Evolutionary conservation across 176 grass and related monocot species (phyloP).

Genomic region (Oryza meridionalis): DNA sequence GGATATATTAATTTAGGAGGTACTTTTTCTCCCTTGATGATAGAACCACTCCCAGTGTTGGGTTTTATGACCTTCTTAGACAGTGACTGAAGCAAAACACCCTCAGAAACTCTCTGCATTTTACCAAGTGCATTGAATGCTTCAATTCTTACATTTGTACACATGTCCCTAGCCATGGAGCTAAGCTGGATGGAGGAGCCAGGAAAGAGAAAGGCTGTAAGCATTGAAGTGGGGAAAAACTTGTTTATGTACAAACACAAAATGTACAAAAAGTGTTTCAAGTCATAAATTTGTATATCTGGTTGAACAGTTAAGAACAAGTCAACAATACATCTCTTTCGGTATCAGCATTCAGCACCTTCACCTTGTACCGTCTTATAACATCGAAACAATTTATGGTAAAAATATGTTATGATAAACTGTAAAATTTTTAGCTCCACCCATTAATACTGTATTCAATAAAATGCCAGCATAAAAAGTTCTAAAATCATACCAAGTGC

Average conservation of each 20-base stretch:
- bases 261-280: slow-evolving; percentile 1
- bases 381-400: not conserved
- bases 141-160: slow-evolving; percentile 75
- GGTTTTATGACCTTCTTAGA: slow-evolving; percentile 77
- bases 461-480: not conserved
- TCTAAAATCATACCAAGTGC: not conserved
- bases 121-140: slow-evolving; percentile 78
- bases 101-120: slow-evolving; percentile 58
- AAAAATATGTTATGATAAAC: slow-evolving; percentile 1
- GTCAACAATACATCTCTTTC: not conserved
- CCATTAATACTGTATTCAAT: not conserved
- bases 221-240: slow-evolving; percentile 15
- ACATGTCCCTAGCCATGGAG: slow-evolving; percentile 89
- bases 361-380: not conserved
- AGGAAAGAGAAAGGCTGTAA: slow-evolving; percentile 10
- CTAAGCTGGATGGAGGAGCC: slow-evolving; percentile 69
- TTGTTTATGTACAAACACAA: slow-evolving; percentile 8
- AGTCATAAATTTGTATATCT: not conserved
- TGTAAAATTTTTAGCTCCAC: not conserved
- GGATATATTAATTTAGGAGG: slow-evolving; percentile 55
- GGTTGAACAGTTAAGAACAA: not conserved
- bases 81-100: slow-evolving; percentile 74
- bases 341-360: not conserved
- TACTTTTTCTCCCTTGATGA: slow-evolving; percentile 46
- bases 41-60: slow-evolving; percentile 41